phyloP scores from a whole-genome alignment of 1,284 basidiomycete species.

The Lentinula novae-zelandiae region DNA sequence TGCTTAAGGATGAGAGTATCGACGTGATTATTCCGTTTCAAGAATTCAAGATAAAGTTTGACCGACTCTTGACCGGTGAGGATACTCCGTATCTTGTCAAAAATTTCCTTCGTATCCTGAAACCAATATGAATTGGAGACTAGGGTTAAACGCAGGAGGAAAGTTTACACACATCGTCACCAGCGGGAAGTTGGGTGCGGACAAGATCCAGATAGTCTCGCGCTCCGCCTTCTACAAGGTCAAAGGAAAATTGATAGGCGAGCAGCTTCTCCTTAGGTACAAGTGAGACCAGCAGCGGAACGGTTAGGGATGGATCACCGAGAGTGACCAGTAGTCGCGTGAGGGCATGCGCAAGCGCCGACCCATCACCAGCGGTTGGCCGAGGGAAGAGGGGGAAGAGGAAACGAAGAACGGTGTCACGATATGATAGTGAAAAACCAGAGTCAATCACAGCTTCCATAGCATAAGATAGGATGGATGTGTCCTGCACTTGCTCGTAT shows the following conservation, averaged over 20 bases:
- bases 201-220: constrained; percentile 87
- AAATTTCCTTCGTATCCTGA: constrained; percentile 58
- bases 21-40: constrained; percentile 89
- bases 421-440: constrained; percentile 77
- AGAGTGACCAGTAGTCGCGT: constrained; percentile 88
- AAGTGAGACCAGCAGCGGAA: constrained; percentile 67
- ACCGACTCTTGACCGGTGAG: constrained; percentile 87
- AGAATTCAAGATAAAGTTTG: constrained; percentile 89
- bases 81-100: constrained; percentile 76
- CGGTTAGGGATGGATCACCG: constrained; percentile 71
- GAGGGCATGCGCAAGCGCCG: constrained; percentile 69
- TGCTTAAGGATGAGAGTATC: constrained; percentile 89
- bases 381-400: constrained; percentile 80
- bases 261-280: constrained; percentile 70
- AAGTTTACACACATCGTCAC: constrained; percentile 47
- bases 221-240: constrained; percentile 87
- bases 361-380: constrained; percentile 65
- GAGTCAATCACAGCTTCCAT: constrained; percentile 88
- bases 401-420: constrained; percentile 81
- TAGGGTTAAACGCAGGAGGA: background rate
- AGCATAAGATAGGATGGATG: constrained; percentile 80
- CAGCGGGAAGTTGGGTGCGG: constrained; percentile 60
- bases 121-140: constrained; percentile 15
- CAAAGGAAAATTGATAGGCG: constrained; percentile 93
- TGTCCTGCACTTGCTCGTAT: constrained; percentile 70